These are phyloP conservation scores for Lactarius psammicola DNA, from an alignment of 768 basidiomycete species.

Conservation along the genomic window DNA sequence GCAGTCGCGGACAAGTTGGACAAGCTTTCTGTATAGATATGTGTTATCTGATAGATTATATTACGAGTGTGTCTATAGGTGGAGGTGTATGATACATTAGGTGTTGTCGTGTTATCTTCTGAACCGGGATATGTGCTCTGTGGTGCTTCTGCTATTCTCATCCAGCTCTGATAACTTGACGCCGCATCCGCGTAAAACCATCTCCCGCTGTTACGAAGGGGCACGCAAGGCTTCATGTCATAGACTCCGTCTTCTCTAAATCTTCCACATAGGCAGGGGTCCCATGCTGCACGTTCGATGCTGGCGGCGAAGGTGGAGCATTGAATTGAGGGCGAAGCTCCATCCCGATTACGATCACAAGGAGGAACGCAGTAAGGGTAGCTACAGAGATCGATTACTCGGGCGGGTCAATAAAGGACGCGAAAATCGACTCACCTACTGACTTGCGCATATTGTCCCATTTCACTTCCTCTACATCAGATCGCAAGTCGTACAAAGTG, in stretches of 20 bases:
- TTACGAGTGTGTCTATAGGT: constrained; percentile 24
- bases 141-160: background rate
- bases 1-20: constrained; percentile 50
- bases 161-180: background rate
- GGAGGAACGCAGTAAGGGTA: constrained; percentile 60
- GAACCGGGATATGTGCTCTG: constrained; percentile 6
- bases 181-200: background rate
- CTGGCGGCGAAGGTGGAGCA: constrained; percentile 35
- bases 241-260: constrained; percentile 15
- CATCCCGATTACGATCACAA: constrained; percentile 68
- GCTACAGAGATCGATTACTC: constrained; percentile 39
- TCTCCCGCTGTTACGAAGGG: background rate
- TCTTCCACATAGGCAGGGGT: constrained; percentile 14
- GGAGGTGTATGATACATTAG: constrained; percentile 23
- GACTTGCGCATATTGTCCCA: constrained; percentile 89
- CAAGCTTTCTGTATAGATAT: constrained; percentile 48
- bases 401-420: background rate
- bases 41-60: constrained; percentile 20
- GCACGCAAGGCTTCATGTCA: constrained; percentile 14
- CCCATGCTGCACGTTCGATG: constrained; percentile 14
- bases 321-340: constrained; percentile 54
- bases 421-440: constrained; percentile 52
- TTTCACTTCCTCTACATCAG: constrained; percentile 78
- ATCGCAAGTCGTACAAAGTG: constrained; percentile 71
- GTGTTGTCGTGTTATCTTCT: background rate